Percentiles rank a stretch among this genome's conserved stretches.
phyloP scores from a whole-genome alignment of 228 moss, liverwort and hornwort genomes.

The Sphagnum magellanicum region DNA sequence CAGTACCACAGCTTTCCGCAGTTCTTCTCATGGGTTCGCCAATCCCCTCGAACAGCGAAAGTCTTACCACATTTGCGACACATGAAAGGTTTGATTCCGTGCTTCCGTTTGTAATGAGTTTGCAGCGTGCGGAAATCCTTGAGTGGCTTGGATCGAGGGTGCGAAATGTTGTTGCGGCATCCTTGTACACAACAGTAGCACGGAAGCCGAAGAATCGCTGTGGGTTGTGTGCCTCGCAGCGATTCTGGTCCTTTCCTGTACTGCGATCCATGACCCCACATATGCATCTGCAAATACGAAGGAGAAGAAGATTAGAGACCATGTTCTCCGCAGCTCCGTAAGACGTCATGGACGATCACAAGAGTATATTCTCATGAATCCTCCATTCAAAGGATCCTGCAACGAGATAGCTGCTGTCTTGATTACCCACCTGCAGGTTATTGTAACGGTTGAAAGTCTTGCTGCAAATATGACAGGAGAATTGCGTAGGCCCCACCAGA shows the following conservation, averaged over 20 bases:
- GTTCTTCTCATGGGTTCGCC: conserved; percentile 98
- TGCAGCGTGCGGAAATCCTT: conserved; percentile 96
- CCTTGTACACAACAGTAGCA: conserved; percentile 91
- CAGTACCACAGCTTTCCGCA: conserved; percentile 99
- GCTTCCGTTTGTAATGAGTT: conserved; percentile 98
- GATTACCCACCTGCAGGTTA: conserved; percentile 77
- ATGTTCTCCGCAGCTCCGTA: no score
- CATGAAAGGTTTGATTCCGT: conserved; percentile 92
- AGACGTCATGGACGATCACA: no score
- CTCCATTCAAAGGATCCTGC: no score
- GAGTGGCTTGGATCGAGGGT: conserved; percentile 80
- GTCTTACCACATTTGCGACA: conserved; percentile 94
- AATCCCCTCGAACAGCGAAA: conserved; percentile 90
- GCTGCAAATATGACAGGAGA: conserved; percentile 89
- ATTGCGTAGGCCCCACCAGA: conserved; percentile 93
- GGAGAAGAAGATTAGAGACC: no score
- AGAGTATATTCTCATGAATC: no score
- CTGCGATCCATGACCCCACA: conserved; percentile 99
- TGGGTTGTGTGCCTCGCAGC: conserved; percentile 86
- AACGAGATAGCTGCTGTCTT: no score
- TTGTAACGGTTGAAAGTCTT: conserved; percentile 99
- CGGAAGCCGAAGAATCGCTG: conserved; percentile 86
- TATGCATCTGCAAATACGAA: conserved; percentile 71
- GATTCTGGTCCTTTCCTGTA: conserved; percentile 95
- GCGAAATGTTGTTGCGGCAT: conserved; percentile 91